Evolutionary conservation across 2,329 filamentous ascomycete species (phyloP).

Genomic region (Pseudogymnoascus sp.): DNA sequence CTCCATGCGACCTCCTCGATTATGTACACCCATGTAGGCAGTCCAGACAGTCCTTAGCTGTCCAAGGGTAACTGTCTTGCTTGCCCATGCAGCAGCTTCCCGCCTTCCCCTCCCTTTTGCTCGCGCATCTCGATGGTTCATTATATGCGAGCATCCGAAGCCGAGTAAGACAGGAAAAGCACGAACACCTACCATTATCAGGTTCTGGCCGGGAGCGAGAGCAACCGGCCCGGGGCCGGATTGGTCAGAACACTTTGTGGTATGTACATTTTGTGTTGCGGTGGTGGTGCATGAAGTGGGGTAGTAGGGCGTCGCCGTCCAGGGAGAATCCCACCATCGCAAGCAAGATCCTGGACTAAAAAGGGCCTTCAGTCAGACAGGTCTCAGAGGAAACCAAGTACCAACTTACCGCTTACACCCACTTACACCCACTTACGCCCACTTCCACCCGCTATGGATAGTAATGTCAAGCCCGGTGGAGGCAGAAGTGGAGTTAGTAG

Average conservation of each 20-base stretch:
- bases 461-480: background rate
- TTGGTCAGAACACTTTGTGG: background rate
- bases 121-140: background rate
- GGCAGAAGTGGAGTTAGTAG: background rate
- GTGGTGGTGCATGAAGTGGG: slow-evolving; percentile 1
- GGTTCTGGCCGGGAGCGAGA: background rate
- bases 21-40: background rate
- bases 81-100: background rate
- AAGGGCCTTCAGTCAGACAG: background rate
- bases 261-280: background rate
- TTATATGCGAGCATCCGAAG: background rate
- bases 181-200: slow-evolving; percentile 2
- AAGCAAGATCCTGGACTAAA: background rate
- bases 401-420: background rate
- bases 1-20: background rate
- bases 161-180: slow-evolving; percentile 3
- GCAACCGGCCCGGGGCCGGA: background rate
- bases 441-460: background rate
- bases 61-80: background rate
- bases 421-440: no score
- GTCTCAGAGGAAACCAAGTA: background rate
- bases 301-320: background rate
- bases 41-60: background rate
- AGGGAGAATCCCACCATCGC: background rate
- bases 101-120: background rate